Base-by-base conservation (phyloP, 2,329 filamentous ascomycete species). In the Trichoderma gracile region DNA sequence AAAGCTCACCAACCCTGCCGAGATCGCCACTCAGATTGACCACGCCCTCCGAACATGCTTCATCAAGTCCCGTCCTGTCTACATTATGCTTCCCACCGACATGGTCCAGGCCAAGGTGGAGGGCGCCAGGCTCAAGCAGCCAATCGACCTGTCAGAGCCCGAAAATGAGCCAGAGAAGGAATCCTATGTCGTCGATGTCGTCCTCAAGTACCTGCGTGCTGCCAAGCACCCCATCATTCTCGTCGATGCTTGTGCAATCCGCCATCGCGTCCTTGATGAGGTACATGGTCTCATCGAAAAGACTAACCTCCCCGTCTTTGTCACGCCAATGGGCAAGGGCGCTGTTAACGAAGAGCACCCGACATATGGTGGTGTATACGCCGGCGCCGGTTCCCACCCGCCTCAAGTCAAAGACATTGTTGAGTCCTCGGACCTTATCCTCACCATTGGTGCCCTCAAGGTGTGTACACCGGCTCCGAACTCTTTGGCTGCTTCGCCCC, bases 321-420 rank as follows among this genome's bases (percentile, higher is more conserved):
- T 93, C n/a, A 90, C 92, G 0, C 91, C 92, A 2, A 96, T 96
- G 90, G 92, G 92, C 53, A 96, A 96, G 78, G 86, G 92, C 19
- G 90, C 90, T 21, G 84, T 97, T 53, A 84, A 95, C 71, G 92
- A 97, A 76, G 84, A 84, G 2, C 83, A 90, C 53, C 80, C 83
- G n/a, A 90, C 86, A 71, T 96, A 89, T 69, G 90, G 90, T 23
- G 93, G 93, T 68, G 90, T 96, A 5, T 96, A 96, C 74, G 89
- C 90, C 9, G 93, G 93, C n/a, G 84, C 84, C 65, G 91, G 89
- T 42, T 92, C 89, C 38, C 84, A 88, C 59, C 82, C 85, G 1
- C 80, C 83, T 1, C 82, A 83, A 43, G 89, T 90, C 25, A 82
- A 83, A 68, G 78, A 86, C 49, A 81, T 83, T 30, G 84, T 93